phyloP scores from a whole-genome alignment of 2,329 filamentous ascomycete species.

The Monilinia aucupariae region DNA sequence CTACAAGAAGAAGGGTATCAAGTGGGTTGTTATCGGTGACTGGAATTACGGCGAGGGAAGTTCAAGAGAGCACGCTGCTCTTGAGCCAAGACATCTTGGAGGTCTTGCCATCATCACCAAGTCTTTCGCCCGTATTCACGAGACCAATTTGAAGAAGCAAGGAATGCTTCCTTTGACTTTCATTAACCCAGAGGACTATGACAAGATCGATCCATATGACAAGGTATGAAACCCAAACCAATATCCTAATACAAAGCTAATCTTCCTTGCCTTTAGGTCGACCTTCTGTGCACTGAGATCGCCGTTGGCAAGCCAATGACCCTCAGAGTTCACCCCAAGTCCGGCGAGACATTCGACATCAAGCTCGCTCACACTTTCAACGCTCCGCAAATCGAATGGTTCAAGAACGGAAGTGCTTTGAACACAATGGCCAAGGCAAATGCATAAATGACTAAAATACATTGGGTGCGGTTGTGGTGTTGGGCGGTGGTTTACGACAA shows the following conservation, averaged over 20 bases:
- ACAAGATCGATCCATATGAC: conserved; percentile 91
- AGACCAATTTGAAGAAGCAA: conserved; percentile 99
- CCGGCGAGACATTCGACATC: conserved; percentile 74
- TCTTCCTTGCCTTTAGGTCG: conserved; percentile 44
- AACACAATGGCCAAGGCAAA: conserved; percentile 91
- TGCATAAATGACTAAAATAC: conserved; percentile 17
- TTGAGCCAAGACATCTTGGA: conserved; percentile 95
- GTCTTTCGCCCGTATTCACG: conserved; percentile 97
- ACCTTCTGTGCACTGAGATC: conserved; percentile 82
- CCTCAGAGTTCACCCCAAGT: conserved; percentile 84
- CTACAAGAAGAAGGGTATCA: conserved; percentile 95
- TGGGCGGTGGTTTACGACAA: conserved; percentile 11
- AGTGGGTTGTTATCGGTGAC: conserved; percentile 97
- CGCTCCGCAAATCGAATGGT: conserved; percentile 96
- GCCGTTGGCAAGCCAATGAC: conserved; percentile 90
- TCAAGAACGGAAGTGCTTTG: conserved; percentile 93
- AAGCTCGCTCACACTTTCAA: conserved; percentile 95
- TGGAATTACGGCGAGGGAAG: conserved; percentile 99
- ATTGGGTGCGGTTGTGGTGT: conserved; percentile 9
- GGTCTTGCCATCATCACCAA: conserved; percentile 95
- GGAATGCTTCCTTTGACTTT: conserved; percentile 99
- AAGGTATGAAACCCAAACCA: conserved; percentile 41
- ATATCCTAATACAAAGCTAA: background rate
- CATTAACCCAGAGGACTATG: conserved; percentile 89
- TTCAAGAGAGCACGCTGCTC: conserved; percentile 95